phyloP scores from a whole-genome alignment of 306 rosid genomes.

The Senna siamea region DNA sequence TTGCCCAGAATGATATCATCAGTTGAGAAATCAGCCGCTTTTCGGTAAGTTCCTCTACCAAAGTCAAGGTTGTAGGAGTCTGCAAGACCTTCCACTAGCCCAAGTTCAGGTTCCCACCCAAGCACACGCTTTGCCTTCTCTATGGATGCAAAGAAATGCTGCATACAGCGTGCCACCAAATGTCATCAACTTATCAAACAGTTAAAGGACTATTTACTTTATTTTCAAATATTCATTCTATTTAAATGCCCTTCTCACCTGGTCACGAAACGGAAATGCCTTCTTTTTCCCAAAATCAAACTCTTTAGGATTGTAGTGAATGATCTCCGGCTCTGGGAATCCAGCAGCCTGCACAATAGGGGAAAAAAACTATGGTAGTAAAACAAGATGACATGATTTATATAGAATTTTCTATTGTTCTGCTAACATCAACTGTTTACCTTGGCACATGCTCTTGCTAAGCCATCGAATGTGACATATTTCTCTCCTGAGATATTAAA shows the following conservation, averaged over 20 bases:
- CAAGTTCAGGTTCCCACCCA: slow-evolving; percentile 79
- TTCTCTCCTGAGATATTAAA: slow-evolving; percentile 95
- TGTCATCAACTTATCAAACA: not conserved
- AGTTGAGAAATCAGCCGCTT: slow-evolving; percentile 87
- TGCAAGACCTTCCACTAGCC: slow-evolving; percentile 82
- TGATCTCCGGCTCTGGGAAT: slow-evolving; percentile 91
- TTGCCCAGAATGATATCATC: slow-evolving; percentile 95
- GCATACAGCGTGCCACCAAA: slow-evolving; percentile 35
- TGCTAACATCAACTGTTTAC: slow-evolving; percentile 39
- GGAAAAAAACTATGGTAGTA: too few species aligned
- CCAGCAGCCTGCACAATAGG: slow-evolving; percentile 75
- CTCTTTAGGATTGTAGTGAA: slow-evolving; percentile 92
- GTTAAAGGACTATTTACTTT: not conserved
- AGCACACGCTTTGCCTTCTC: slow-evolving; percentile 89
- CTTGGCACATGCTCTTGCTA: slow-evolving; percentile 98
- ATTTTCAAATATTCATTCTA: too few species aligned
- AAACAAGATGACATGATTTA: too few species aligned
- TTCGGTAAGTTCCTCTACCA: slow-evolving; percentile 88
- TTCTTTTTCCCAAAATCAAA: slow-evolving; percentile 95
- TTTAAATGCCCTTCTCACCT: too few species aligned
- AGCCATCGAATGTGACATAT: slow-evolving; percentile 89
- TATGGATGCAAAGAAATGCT: slow-evolving; percentile 93
- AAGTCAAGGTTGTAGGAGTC: slow-evolving; percentile 90
- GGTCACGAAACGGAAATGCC: slow-evolving; percentile 94
- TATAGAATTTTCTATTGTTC: too few species aligned